A percentile compares a stretch with the other conserved stretches of the same genome.
phyloP scores from a whole-genome alignment of 768 basidiomycete genomes.

The Collybia nuda region DNA sequence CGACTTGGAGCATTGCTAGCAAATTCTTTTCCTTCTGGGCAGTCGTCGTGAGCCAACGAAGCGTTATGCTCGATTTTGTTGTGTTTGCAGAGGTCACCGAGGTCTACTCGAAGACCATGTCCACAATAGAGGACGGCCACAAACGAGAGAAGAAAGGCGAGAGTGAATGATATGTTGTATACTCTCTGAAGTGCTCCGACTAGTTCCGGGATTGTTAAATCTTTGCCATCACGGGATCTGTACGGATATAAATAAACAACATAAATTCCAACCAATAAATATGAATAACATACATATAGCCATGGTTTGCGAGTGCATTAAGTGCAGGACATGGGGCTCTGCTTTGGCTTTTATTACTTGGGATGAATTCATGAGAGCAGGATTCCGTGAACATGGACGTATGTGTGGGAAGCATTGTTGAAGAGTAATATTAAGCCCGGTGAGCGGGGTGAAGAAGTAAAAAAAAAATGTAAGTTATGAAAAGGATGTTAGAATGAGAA shows the following conservation, averaged over 20 bases:
- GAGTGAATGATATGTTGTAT: slow-evolving; percentile 46
- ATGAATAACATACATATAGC: slow-evolving; percentile 57
- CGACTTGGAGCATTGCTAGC: slow-evolving; percentile 40
- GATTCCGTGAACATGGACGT: too few relatives aligned
- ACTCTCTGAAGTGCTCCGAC: slow-evolving; percentile 42
- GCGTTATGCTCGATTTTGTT: slow-evolving; percentile 56
- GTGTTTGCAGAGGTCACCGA: slow-evolving; percentile 45
- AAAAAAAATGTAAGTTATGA: too few relatives aligned
- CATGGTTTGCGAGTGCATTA: slow-evolving; percentile 75
- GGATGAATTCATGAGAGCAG: too few relatives aligned
- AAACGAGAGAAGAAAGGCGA: slow-evolving; percentile 49
- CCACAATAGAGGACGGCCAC: slow-evolving; percentile 43
- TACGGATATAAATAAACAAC: too few relatives aligned
- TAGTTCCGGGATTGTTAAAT: slow-evolving; percentile 41
- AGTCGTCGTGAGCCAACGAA: slow-evolving; percentile 54
- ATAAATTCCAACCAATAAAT: background rate
- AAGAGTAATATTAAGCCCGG: too few relatives aligned
- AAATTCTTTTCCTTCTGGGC: slow-evolving; percentile 33
- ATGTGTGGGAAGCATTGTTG: too few relatives aligned
- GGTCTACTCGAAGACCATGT: slow-evolving; percentile 31
- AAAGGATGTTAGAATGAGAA: too few relatives aligned
- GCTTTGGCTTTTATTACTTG: slow-evolving; percentile 34
- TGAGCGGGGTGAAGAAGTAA: too few relatives aligned
- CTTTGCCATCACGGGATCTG: slow-evolving; percentile 53
- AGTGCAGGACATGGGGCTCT: slow-evolving; percentile 74